Base-by-base conservation (phyloP, 768 basidiomycete genomes). In the Tephrocybe sp. region DNA sequence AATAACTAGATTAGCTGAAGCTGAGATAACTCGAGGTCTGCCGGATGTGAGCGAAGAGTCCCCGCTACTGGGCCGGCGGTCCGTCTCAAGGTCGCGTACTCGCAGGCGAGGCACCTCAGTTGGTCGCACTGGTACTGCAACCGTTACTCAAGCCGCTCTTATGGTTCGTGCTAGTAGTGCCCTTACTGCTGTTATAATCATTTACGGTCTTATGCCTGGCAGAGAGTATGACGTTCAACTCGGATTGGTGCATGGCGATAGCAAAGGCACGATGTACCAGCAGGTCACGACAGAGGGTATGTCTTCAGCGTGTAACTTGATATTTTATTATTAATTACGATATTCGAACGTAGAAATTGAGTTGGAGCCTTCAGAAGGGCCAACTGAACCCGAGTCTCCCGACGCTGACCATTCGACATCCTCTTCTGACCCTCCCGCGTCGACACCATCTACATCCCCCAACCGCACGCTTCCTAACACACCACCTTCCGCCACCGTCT, bases 151-250 rank as follows among this genome's bases (percentile, higher is more conserved):
- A 68, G 95, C 95, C 18, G 83, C 94, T 7, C 71, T 98, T 40
- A 97, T 97, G 94, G 92, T 90, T 59, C 33, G 80, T 64, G 16
- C 34, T 22, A 27, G 16, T 10, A n/a, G n/a, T n/a, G n/a, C n/a
- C n/a, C n/a, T n/a, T n/a, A n/a, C n/a, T 61, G 94, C 91, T 0
- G 82, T 94, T 48, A 91, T 97, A 45, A 89, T 95, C 50, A 80
- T 97, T 22, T 94, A 92, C 51, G 91, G 91, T 1, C 74, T 97
- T 39, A 79, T 88, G 72, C 93, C 92, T 3, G 89, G 89, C 1
- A 78, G 89, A 48, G 88, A 91, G 62, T 97, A 97, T 59, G 92
- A 97, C 60, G 84, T 97, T 44, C 89, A 93, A 60, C 71, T 97
- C 10, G 84, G 78, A 1, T 76, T 94, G 22, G 82, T 86, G 4